phyloP scores from a whole-genome alignment of 176 grass and related monocot genomes.

The Tuctoria greenei region DNA sequence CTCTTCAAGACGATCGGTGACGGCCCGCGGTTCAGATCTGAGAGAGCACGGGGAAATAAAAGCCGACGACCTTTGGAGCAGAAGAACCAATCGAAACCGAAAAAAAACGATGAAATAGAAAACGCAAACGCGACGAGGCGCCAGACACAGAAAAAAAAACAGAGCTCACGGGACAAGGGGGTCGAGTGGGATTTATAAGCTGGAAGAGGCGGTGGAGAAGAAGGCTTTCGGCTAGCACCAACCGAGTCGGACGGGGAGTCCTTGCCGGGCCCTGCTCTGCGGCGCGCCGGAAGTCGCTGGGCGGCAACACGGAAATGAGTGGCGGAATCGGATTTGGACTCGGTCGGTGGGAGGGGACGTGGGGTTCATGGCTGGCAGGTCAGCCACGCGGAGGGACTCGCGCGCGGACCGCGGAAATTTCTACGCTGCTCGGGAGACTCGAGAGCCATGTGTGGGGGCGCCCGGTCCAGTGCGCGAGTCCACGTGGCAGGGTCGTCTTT shows the following conservation, averaged over 20 bases:
- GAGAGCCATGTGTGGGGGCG: background rate
- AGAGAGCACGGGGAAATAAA: background rate
- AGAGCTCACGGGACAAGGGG: background rate
- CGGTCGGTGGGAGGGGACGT: background rate
- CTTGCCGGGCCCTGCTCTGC: constrained; percentile 28
- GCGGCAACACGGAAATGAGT: background rate
- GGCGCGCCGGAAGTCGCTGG: constrained; percentile 1
- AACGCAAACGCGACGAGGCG: background rate
- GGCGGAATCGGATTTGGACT: background rate
- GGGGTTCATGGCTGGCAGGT: background rate
- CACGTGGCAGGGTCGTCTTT: background rate
- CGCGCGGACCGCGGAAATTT: constrained; percentile 19
- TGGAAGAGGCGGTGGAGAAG: constrained; percentile 18
- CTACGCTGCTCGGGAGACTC: constrained; percentile 14
- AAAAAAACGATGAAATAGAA: background rate
- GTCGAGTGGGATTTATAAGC: constrained; percentile 20
- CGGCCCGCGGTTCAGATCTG: constrained; percentile 11
- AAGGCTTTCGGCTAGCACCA: constrained; percentile 13
- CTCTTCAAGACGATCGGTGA: background rate
- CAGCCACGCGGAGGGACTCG: constrained; percentile 13
- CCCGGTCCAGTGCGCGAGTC: background rate
- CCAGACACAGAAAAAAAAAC: background rate
- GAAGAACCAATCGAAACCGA: background rate
- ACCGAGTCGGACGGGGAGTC: background rate
- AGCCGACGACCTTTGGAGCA: background rate